A percentile compares a stretch with the other conserved stretches of the same genome.
phyloP scores from a whole-genome alignment of 164 flowering plant species.

The Tetracentron sinense region DNA sequence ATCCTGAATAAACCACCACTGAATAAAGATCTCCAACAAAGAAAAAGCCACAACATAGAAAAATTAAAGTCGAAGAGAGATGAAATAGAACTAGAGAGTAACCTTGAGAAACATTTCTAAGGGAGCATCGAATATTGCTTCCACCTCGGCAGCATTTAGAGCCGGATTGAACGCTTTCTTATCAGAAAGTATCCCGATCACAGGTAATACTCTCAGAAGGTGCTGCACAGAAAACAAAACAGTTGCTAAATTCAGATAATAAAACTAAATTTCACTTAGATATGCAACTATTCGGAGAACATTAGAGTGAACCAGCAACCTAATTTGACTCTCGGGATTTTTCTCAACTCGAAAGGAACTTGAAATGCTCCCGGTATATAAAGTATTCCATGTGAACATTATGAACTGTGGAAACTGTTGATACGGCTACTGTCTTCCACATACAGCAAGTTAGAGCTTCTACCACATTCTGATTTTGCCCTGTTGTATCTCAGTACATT shows the following conservation, averaged over 20 bases:
- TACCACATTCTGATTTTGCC: neutral
- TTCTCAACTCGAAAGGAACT: neutral
- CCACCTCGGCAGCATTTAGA: constrained; percentile 75
- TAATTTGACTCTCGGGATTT: neutral
- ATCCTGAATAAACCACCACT: constrained; percentile 39
- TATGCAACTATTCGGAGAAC: neutral
- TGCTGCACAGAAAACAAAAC: constrained; percentile 46
- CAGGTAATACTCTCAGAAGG: constrained; percentile 71
- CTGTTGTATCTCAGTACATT: neutral
- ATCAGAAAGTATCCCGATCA: constrained; percentile 70
- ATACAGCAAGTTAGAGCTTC: neutral
- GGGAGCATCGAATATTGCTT: constrained; percentile 80
- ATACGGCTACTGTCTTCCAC: too few species aligned
- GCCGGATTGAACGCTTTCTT: constrained; percentile 55
- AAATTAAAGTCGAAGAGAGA: neutral
- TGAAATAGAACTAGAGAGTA: neutral
- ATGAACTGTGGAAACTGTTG: too few species aligned
- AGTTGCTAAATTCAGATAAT: neutral
- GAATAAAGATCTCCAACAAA: neutral
- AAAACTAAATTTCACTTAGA: neutral
- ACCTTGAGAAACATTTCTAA: constrained; percentile 97
- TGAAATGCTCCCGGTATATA: too few species aligned
- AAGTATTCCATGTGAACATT: too few species aligned
- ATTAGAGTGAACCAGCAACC: neutral
- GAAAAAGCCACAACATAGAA: neutral